A percentile compares a stretch with the other conserved stretches of the same genome.
phyloP scores from a whole-genome alignment of 768 basidiomycete genomes.

The Psilocybe subaeruginosa region DNA sequence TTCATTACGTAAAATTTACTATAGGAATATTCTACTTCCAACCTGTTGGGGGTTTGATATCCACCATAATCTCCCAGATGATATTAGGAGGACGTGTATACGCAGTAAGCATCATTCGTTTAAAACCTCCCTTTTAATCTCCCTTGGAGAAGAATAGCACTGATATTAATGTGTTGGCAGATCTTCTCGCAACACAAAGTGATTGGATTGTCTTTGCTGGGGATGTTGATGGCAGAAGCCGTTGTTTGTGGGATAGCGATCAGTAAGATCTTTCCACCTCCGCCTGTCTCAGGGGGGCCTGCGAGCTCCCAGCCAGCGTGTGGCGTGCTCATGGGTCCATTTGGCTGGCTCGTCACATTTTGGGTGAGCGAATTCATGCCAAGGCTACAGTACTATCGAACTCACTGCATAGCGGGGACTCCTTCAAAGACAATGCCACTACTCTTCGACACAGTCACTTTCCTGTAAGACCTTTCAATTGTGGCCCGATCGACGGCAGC shows the following conservation, averaged over 20 bases:
- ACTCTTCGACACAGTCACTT: slow-evolving; percentile 23
- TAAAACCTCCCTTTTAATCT: background rate
- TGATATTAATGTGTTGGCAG: slow-evolving; percentile 4
- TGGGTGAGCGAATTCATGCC: slow-evolving; percentile 18
- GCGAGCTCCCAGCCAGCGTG: slow-evolving; percentile 20
- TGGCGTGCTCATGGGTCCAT: slow-evolving; percentile 22
- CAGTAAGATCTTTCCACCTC: slow-evolving; percentile 18
- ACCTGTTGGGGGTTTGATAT: slow-evolving; percentile 26
- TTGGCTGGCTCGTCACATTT: slow-evolving; percentile 23
- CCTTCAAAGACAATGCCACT: slow-evolving; percentile 14
- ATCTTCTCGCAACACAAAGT: slow-evolving; percentile 19
- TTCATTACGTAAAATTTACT: too few species aligned
- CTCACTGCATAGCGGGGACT: too few species aligned
- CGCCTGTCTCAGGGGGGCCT: slow-evolving; percentile 16
- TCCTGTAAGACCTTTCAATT: slow-evolving; percentile 1
- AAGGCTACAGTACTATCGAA: too few species aligned
- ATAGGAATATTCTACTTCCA: slow-evolving; percentile 23
- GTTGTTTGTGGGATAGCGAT: slow-evolving; percentile 18
- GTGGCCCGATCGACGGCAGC: too few species aligned
- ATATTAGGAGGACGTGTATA: slow-evolving; percentile 28
- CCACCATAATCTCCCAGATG: slow-evolving; percentile 26
- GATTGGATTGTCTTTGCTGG: slow-evolving; percentile 15
- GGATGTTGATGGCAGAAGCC: slow-evolving; percentile 16
- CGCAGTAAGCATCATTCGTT: slow-evolving; percentile 15
- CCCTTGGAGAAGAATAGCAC: background rate